Base-by-base conservation (phyloP, 495 filamentous ascomycete species). In the Trichoderma virens region DNA sequence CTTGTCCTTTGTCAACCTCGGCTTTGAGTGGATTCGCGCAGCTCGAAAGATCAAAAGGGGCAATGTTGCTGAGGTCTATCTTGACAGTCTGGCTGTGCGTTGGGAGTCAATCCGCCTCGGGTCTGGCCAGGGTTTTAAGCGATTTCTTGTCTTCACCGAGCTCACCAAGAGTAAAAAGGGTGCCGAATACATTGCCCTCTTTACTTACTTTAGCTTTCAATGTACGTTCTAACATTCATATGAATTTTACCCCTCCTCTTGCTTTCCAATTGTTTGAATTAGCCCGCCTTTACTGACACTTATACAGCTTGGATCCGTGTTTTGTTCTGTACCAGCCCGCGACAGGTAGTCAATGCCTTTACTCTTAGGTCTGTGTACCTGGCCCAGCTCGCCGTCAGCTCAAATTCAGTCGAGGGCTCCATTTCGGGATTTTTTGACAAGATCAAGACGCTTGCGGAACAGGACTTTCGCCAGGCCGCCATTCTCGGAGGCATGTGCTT, bases 141-240 rank as follows among this genome's bases (percentile, higher is more conserved):
- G 93, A 35, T 98, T 97, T 71, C 77, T 97, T 20, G 92, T 98
- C 56, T 98, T 97, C 71, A 86, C 92, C 6, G 90, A 91, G 67
- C 78, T 98, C 75, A 97, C 94, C 1, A 92, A 93, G 72, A 90
- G 88, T 74, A 92, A 89, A 72, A 93, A 96, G 72, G 91, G 92
- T 13, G 85, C 86, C 32, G 93, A 97, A 72, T 96, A 96, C 72
- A 80, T 96, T 45, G 94, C 93, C 13, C 81, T 98, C 2, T 96
- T 97, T 70, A 88, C 91, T 34, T 97, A 96, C 70, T 98, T 97
- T 74, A 88, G 89, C 20, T 97, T 97, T 72, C 88, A 97, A 78
- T 87, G 91, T 91, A 73, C 77, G 84, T 73, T 30, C 18, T 31
- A 28, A 39, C 31, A n/a, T n/a, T n/a, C 41, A 45, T 18, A 5